Conservation (phyloP, 257 asterid genomes). For the Cruciata laevipes region DNA sequence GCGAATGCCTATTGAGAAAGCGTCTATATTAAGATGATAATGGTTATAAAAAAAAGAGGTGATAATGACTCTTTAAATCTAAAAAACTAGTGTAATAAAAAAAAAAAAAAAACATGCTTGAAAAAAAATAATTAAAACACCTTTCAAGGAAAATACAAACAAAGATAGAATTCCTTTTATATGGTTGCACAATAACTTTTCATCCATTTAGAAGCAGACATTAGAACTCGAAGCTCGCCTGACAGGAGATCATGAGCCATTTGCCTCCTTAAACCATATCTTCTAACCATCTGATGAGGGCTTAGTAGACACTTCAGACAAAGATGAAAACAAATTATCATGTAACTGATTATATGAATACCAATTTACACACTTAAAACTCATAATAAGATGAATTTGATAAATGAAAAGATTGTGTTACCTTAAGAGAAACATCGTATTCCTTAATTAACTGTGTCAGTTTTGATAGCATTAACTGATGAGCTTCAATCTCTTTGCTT, state of each 20-base stretch:
- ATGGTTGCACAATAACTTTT: slow-evolving; percentile 40
- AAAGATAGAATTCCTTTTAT: not conserved
- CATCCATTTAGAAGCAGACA: slow-evolving; percentile 76
- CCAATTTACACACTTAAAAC: not conserved
- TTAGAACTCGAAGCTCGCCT: slow-evolving; percentile 66
- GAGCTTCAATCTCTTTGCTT: slow-evolving; percentile 66
- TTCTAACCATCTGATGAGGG: slow-evolving; percentile 12
- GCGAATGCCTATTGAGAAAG: too few relatives aligned
- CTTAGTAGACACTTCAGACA: slow-evolving; percentile 22
- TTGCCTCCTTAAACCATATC: slow-evolving; percentile 39
- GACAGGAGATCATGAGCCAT: slow-evolving; percentile 57
- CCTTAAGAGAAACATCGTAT: slow-evolving; percentile 39
- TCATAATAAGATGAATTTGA: not conserved
- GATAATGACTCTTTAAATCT: too few relatives aligned
- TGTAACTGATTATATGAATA: not conserved
- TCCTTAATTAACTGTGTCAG: slow-evolving; percentile 37
- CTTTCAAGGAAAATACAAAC: too few relatives aligned
- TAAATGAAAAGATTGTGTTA: slow-evolving; percentile 12
- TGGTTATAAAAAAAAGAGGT: too few relatives aligned
- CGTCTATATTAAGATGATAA: too few relatives aligned
- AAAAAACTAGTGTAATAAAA: too few relatives aligned
- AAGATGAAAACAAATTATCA: slow-evolving; percentile 4
- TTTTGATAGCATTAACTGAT: slow-evolving; percentile 42
- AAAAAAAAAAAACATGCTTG: too few relatives aligned
- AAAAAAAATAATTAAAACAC: too few relatives aligned